Conservation (phyloP, 139 green algal species). For the Coelastrella sp. region DNA sequence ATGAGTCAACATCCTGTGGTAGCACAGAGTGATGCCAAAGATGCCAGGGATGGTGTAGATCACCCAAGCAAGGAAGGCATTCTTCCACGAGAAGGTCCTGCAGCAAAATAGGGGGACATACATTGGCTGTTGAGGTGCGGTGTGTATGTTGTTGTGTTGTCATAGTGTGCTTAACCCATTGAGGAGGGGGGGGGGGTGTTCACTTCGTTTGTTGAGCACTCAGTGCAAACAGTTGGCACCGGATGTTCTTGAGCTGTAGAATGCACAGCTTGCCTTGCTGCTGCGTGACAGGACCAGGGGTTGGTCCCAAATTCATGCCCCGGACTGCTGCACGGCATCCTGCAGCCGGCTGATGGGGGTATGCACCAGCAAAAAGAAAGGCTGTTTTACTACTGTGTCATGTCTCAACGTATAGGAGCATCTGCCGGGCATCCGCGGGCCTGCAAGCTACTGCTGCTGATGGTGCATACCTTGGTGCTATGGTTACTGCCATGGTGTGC, state of each 20-base stretch:
- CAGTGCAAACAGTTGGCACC: too few species aligned
- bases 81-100: constrained; percentile 34
- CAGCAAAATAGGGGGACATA: neutral
- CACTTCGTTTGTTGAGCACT: too few species aligned
- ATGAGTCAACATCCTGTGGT: constrained; percentile 73
- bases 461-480: constrained; percentile 3
- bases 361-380: too few species aligned
- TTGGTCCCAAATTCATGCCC: too few species aligned
- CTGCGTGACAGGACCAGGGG: too few species aligned
- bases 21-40: constrained; percentile 93
- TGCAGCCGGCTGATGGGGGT: too few species aligned
- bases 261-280: too few species aligned
- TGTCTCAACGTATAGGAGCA: too few species aligned
- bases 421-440: neutral
- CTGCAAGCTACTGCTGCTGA: neutral
- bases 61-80: constrained; percentile 46
- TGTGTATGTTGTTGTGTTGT: neutral
- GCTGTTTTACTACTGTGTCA: too few species aligned
- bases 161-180: neutral
- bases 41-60: constrained; percentile 76
- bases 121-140: neutral
- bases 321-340: too few species aligned
- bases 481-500: neutral
- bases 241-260: too few species aligned
- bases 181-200: neutral